phyloP scores from a whole-genome alignment of 768 basidiomycete species.

The Termitomyces sp. region DNA sequence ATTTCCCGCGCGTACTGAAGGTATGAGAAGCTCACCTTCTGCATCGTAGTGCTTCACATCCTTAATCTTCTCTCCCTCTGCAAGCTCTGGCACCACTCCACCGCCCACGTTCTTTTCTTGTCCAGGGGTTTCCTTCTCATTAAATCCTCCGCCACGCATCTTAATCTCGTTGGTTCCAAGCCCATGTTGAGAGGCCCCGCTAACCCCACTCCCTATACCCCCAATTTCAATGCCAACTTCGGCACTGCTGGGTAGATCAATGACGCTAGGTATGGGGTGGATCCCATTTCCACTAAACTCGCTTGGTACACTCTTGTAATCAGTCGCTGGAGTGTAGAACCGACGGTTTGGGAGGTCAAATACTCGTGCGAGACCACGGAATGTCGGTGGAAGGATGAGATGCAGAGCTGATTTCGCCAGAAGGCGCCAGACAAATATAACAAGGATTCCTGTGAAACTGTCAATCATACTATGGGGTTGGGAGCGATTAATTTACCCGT shows the following conservation, averaged over 20 bases:
- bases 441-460: constrained; percentile 50
- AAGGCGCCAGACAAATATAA: constrained; percentile 87
- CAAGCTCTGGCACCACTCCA: constrained; percentile 3
- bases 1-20: background rate
- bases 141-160: constrained; percentile 35
- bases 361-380: constrained; percentile 65
- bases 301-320: constrained; percentile 67
- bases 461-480: background rate
- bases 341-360: constrained; percentile 76
- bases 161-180: constrained; percentile 56
- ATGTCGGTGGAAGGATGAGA: constrained; percentile 74
- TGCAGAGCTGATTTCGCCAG: constrained; percentile 76
- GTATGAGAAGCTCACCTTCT: constrained; percentile 51
- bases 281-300: constrained; percentile 48
- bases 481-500: constrained; percentile 27
- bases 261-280: constrained; percentile 77
- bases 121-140: constrained; percentile 13
- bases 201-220: constrained; percentile 34
- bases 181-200: constrained; percentile 10
- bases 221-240: constrained; percentile 40
- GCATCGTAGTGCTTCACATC: constrained; percentile 77
- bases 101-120: background rate
- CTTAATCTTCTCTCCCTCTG: constrained; percentile 18
- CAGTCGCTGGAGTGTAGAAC: constrained; percentile 89
- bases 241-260: constrained; percentile 62